phyloP scores from a whole-genome alignment of 2,329 filamentous ascomycete species.

The Pyricularia sp. region DNA sequence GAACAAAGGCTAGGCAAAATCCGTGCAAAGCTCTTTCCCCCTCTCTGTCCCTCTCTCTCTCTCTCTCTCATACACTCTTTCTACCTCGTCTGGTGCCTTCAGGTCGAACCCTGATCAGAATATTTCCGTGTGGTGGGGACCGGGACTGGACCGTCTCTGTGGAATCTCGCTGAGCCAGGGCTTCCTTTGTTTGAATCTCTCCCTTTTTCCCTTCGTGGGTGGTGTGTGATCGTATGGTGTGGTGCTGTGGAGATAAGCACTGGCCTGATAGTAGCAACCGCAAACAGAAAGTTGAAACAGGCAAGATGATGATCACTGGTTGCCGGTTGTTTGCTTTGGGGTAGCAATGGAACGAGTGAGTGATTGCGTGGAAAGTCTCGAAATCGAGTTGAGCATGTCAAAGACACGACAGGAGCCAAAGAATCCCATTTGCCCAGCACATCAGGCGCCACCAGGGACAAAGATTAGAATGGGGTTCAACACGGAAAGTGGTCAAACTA shows the following conservation, averaged over 20 bases:
- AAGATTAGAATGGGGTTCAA: background rate
- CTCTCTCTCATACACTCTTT: background rate
- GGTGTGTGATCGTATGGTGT: background rate
- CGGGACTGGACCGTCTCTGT: background rate
- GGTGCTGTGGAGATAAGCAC: background rate
- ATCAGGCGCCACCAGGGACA: background rate
- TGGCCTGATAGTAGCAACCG: background rate
- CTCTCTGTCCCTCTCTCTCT: background rate
- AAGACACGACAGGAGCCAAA: background rate
- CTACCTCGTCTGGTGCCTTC: background rate
- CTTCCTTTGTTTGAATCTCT: background rate
- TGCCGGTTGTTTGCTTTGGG: background rate
- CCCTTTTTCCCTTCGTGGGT: background rate
- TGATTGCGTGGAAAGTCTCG: background rate
- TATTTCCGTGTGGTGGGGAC: background rate
- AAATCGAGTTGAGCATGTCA: background rate
- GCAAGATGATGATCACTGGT: background rate
- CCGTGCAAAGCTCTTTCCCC: background rate
- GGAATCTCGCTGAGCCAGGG: background rate
- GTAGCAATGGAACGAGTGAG: background rate
- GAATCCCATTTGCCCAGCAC: background rate
- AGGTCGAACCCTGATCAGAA: background rate
- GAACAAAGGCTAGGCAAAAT: background rate
- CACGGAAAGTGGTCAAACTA: background rate
- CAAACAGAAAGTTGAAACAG: background rate